phyloP scores from a whole-genome alignment of 2,329 filamentous ascomycete species.

The Lasiodiplodia hormozganensis region DNA sequence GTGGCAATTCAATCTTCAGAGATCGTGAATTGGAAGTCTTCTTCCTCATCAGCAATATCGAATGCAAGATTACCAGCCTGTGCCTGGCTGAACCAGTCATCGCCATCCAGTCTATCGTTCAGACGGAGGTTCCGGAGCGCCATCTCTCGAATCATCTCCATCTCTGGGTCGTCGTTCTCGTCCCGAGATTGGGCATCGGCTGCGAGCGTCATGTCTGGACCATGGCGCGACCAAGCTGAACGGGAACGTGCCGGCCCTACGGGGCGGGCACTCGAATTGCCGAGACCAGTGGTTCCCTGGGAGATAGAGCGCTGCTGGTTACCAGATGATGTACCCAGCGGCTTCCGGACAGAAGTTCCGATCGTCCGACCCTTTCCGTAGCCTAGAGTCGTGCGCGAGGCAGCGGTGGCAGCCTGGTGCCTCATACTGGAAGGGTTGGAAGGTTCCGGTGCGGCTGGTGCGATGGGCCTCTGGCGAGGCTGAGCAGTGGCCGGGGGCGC shows the following conservation, averaged over 20 bases:
- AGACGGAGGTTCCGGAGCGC: constrained; percentile 24
- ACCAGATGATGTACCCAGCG: constrained; percentile 30
- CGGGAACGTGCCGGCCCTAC: constrained; percentile 30
- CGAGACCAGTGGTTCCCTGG: constrained; percentile 13
- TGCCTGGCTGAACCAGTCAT: constrained; percentile 22
- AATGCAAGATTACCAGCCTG: neutral
- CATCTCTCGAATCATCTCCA: constrained; percentile 45
- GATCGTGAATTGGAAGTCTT: constrained; percentile 33
- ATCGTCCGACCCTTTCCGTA: constrained; percentile 77
- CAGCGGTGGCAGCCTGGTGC: constrained; percentile 67
- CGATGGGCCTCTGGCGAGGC: constrained; percentile 42
- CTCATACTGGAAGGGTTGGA: constrained; percentile 59
- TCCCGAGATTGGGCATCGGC: constrained; percentile 31
- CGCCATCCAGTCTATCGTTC: constrained; percentile 3
- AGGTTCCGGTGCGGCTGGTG: constrained; percentile 33
- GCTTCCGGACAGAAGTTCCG: constrained; percentile 46
- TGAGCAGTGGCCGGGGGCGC: constrained; percentile 46
- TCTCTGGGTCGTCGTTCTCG: constrained; percentile 36
- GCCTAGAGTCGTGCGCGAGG: constrained; percentile 82
- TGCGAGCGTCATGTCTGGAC: constrained; percentile 41
- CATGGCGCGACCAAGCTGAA: constrained; percentile 42
- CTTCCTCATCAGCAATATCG: constrained; percentile 35
- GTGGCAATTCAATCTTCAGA: neutral
- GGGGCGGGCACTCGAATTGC: neutral
- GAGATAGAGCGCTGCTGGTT: constrained; percentile 35